phyloP scores from a whole-genome alignment of 2,329 filamentous ascomycete species.

The Thermoascus crustaceus region DNA sequence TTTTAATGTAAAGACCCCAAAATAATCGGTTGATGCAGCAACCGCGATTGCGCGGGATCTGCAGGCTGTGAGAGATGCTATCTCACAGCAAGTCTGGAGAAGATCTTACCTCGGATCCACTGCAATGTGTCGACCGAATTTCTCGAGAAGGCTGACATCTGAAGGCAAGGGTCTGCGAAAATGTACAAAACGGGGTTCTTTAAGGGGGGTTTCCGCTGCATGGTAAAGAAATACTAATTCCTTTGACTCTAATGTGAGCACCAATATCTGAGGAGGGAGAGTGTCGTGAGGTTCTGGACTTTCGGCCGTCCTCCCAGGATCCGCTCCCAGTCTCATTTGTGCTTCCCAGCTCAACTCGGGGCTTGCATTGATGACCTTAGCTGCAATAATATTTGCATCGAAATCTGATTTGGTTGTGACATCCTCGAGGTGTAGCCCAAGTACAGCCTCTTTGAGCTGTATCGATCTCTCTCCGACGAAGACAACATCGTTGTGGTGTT shows the following conservation, averaged over 20 bases:
- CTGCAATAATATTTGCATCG: constrained; percentile 67
- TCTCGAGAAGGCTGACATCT: constrained; percentile 44
- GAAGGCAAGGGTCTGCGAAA: constrained; percentile 53
- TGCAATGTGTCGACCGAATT: constrained; percentile 59
- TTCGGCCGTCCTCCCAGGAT: constrained; percentile 5
- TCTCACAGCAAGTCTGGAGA: neutral
- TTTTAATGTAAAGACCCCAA: constrained; percentile 65
- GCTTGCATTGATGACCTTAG: constrained; percentile 61
- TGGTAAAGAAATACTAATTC: constrained; percentile 72
- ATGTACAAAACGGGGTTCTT: constrained; percentile 52
- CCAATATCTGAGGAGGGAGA: constrained; percentile 70
- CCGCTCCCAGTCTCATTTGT: constrained; percentile 19
- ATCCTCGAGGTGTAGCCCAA: constrained; percentile 60
- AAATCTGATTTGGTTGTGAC: constrained; percentile 75
- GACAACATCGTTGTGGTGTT: constrained; percentile 68
- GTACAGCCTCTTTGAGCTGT: constrained; percentile 65
- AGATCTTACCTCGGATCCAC: constrained; percentile 63
- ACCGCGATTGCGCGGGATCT: constrained; percentile 55
- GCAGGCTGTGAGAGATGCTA: constrained; percentile 8
- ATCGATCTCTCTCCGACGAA: constrained; percentile 78
- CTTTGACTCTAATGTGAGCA: constrained; percentile 65
- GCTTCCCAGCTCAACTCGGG: constrained; percentile 32
- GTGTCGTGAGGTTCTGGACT: constrained; percentile 11
- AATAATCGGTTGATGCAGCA: constrained; percentile 59
- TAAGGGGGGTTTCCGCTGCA: constrained; percentile 28